These are phyloP conservation scores for Eucalyptus marginata DNA, from an alignment of 345 rosid species.

Conservation along the genomic window DNA sequence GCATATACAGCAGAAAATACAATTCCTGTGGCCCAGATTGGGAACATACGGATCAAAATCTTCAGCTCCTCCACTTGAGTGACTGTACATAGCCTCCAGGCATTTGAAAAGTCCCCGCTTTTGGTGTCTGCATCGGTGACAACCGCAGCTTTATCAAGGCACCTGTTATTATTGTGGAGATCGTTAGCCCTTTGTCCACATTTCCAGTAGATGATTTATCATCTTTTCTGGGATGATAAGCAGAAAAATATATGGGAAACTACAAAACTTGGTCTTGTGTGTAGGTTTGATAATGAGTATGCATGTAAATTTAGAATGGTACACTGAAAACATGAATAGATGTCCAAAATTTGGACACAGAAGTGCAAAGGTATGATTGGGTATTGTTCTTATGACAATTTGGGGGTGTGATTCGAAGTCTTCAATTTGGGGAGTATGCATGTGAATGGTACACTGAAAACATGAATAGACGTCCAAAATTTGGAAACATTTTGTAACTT, in stretches of 20 bases:
- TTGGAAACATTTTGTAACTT: no score
- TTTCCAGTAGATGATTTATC: neutral
- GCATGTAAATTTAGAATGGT: neutral
- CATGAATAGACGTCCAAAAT: no score
- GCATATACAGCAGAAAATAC: constrained; percentile 28
- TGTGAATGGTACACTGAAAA: no score
- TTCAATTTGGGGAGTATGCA: neutral
- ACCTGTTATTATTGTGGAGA: constrained; percentile 2
- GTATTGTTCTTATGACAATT: neutral
- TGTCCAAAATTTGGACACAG: neutral
- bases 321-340: neutral
- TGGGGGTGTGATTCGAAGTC: neutral
- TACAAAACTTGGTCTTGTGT: neutral
- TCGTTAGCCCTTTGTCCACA: neutral
- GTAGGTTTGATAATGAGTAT: neutral
- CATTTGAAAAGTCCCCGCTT: constrained; percentile 10
- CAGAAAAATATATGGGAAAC: neutral
- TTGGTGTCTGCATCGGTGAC: constrained; percentile 14
- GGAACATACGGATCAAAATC: constrained; percentile 30
- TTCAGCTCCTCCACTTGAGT: constrained; percentile 48
- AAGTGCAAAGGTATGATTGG: neutral
- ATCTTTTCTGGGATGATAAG: neutral
- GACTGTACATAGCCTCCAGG: constrained; percentile 41
- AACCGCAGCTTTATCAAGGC: constrained; percentile 37
- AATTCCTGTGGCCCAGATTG: constrained; percentile 42